A percentile compares a stretch with the other conserved stretches of the same genome.
phyloP scores from a whole-genome alignment of 768 basidiomycete species.

The Tylopilus rubrobrunneus region DNA sequence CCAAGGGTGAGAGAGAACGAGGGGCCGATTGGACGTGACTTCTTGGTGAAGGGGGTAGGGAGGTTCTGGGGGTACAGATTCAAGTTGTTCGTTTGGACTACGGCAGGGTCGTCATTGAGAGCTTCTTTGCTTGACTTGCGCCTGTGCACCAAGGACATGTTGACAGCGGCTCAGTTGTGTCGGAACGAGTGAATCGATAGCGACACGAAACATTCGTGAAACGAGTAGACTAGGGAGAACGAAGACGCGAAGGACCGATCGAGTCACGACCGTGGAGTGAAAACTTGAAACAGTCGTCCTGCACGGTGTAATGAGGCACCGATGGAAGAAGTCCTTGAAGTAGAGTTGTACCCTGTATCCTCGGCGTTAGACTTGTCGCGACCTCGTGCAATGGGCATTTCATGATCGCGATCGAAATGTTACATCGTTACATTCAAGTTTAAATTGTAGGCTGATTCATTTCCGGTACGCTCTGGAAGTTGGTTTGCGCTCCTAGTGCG shows the following conservation, averaged over 20 bases:
- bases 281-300: not conserved
- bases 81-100: slow-evolving; percentile 1
- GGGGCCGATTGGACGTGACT: slow-evolving; percentile 28
- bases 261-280: not conserved
- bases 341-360: not conserved
- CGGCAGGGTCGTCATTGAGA: slow-evolving; percentile 24
- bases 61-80: slow-evolving; percentile 1
- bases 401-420: not conserved
- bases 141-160: slow-evolving; percentile 31
- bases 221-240: not conserved
- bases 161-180: not conserved
- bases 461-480: not conserved
- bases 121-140: slow-evolving; percentile 45
- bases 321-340: not conserved
- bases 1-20: slow-evolving; percentile 13
- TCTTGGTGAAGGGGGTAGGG: slow-evolving; percentile 16
- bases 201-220: not conserved
- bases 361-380: not conserved
- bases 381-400: not conserved
- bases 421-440: no score
- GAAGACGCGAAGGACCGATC: not conserved
- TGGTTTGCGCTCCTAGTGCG: not conserved
- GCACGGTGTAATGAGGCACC: slow-evolving; percentile 2
- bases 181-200: not conserved
- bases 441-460: not conserved